These are phyloP conservation scores for Fusarium falciforme DNA, from an alignment of 2,329 filamentous ascomycete species.

Conservation along the genomic window DNA sequence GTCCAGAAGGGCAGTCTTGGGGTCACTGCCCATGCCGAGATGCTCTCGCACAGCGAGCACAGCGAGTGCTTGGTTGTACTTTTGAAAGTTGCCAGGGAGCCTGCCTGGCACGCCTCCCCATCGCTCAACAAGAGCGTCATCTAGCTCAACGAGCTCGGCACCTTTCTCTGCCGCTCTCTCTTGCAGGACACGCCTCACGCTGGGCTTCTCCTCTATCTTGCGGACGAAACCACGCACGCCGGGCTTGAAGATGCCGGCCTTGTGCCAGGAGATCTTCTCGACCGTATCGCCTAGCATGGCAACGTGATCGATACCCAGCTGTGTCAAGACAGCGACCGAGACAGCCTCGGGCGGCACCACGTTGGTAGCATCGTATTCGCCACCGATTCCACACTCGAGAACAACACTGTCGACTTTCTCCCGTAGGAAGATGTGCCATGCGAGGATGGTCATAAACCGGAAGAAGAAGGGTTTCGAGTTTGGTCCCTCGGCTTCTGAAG, in stretches of 20 bases:
- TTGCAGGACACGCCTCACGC: constrained; percentile 64
- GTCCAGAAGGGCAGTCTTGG: constrained; percentile 36
- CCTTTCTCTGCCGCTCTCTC: constrained; percentile 69
- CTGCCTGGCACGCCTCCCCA: constrained; percentile 57
- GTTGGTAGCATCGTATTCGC: constrained; percentile 93
- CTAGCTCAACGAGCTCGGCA: constrained; percentile 56
- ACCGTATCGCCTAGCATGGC: constrained; percentile 83
- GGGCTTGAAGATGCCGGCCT: constrained; percentile 85
- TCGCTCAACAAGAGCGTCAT: constrained; percentile 50
- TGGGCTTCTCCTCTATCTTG: constrained; percentile 46
- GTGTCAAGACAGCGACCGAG: constrained; percentile 79
- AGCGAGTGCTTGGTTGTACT: constrained; percentile 69
- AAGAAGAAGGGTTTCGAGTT: constrained; percentile 89
- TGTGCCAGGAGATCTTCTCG: constrained; percentile 89
- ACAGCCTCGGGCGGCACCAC: constrained; percentile 74
- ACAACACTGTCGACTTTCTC: constrained; percentile 84
- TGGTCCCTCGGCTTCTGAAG: constrained; percentile 63
- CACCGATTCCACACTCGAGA: constrained; percentile 93
- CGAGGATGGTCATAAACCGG: constrained; percentile 88
- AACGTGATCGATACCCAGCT: constrained; percentile 87
- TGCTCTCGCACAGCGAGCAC: constrained; percentile 68
- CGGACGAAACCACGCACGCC: constrained; percentile 57
- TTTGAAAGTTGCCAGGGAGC: constrained; percentile 65
- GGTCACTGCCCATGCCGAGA: constrained; percentile 51
- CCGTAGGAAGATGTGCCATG: constrained; percentile 82